phyloP scores from a whole-genome alignment of 176 grass and related monocot species.

The Cenchrus fungigraminus region DNA sequence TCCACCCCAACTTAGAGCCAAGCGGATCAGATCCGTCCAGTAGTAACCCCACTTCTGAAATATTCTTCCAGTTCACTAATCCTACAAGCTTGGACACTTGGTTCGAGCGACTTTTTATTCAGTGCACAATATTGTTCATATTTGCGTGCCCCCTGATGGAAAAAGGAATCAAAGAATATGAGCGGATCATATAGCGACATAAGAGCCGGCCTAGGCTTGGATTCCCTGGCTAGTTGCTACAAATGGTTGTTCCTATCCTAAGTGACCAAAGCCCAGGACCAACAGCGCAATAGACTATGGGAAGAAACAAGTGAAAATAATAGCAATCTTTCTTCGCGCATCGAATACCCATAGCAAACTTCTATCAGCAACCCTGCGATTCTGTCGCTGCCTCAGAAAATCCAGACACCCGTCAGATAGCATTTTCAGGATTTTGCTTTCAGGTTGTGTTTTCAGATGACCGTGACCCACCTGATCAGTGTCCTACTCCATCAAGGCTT shows the following conservation, averaged over 20 bases:
- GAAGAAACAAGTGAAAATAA: slow-evolving; percentile 44
- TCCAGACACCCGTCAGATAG: slow-evolving; percentile 1
- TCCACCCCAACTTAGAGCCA: not conserved
- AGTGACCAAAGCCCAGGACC: slow-evolving; percentile 55
- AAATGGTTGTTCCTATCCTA: slow-evolving; percentile 56
- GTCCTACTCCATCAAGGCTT: not conserved
- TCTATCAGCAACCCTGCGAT: not conserved
- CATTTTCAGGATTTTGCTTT: slow-evolving; percentile 30
- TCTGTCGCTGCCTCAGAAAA: not conserved
- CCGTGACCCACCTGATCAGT: slow-evolving; percentile 1
- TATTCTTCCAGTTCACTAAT: slow-evolving; percentile 18
- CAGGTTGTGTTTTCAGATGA: slow-evolving; percentile 15
- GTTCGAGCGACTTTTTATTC: slow-evolving; percentile 14
- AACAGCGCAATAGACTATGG: slow-evolving; percentile 50
- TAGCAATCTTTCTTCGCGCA: slow-evolving; percentile 31
- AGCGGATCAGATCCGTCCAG: not conserved
- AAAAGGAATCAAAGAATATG: slow-evolving; percentile 41
- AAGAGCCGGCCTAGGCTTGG: slow-evolving; percentile 12
- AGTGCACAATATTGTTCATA: slow-evolving; percentile 16
- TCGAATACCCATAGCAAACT: slow-evolving; percentile 33
- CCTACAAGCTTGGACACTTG: slow-evolving; percentile 15
- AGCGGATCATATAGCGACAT: slow-evolving; percentile 32
- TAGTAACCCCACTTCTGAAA: slow-evolving; percentile 11
- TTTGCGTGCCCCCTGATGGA: not conserved
- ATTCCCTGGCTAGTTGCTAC: slow-evolving; percentile 44